Evolutionary conservation across 345 rosid species (phyloP).

Genomic region (Adansonia digitata): DNA sequence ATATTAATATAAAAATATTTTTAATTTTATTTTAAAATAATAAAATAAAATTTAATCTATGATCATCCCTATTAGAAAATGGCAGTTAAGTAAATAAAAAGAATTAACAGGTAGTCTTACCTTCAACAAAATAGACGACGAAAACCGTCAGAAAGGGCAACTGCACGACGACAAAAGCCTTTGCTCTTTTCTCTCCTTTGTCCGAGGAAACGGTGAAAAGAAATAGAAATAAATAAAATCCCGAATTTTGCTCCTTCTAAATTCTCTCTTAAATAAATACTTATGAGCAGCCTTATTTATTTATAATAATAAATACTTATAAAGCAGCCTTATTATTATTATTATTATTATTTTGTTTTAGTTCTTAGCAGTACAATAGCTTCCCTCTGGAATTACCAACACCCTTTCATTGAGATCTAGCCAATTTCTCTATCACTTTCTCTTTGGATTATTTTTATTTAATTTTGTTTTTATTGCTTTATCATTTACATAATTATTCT

Average conservation of each 20-base stretch:
- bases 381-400: constrained; percentile 8
- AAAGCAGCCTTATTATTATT: neutral
- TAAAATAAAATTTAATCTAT: too few relatives aligned
- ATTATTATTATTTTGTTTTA: neutral
- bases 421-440: constrained; percentile 3
- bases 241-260: neutral
- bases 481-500: neutral
- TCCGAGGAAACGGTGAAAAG: neutral
- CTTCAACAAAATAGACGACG: neutral
- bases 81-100: neutral
- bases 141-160: constrained; percentile 10
- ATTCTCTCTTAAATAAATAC: neutral
- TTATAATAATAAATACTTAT: neutral
- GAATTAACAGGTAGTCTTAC: neutral
- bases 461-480: neutral
- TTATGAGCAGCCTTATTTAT: neutral
- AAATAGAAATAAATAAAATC: neutral
- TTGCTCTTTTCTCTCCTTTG: constrained; percentile 8
- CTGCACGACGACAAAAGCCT: neutral
- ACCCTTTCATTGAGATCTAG: constrained; percentile 17
- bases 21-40: too few relatives aligned
- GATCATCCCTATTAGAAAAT: too few relatives aligned
- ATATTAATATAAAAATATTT: too few relatives aligned
- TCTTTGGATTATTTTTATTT: neutral
- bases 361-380: constrained; percentile 30